Base-by-base conservation (phyloP, 2,329 filamentous ascomycete species). In the Fusarium oligoseptatum region DNA sequence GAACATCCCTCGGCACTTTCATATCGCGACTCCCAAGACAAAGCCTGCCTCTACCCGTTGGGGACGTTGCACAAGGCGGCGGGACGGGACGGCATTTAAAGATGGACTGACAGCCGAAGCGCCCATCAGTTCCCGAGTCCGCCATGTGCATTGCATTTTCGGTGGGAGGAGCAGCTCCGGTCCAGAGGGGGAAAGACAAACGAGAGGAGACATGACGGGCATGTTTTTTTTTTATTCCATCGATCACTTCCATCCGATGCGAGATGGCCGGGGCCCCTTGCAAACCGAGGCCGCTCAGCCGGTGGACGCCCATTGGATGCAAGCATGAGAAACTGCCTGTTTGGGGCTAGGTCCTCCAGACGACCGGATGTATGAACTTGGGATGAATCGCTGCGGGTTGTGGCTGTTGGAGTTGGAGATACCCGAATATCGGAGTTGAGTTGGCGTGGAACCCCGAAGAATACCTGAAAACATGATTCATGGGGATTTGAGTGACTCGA, bases 271-370 rank as follows among this genome's bases (percentile, higher is more conserved):
- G 65, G 60, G 56, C 57, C 58, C 63, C 64, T 67, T 76, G 56
- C 56, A 71, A 69, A 39, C 71, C 62, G 58, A 75, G 57, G 68
- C 62, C 56, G 52, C 62, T 57, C 56, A 60, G 56, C 65, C 61
- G 43, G 55, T 39, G 60, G 37, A 41, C 37, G 67, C 66, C 73
- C 55, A 77, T 77, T 77, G 73, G 73, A 52, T 29, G 45, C 37
- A 39, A 55, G 56, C 56, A 56, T 68, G 56, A 45, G 27, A 68
- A 60, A 36, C 67, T 76, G 57, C 75, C 75, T 41, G n/a, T 70
- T 73, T 67, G 60, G 75, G 71, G 57, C 8, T 70, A 64, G 41
- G 22, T 43, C 56, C 36, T 48, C 39, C 17, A 36, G 15, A 24
- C 9, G 48, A 32, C 48, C 48, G 24, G 48, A 52, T n/a, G 48